Evolutionary conservation across 306 rosid species (phyloP).

Genomic region (Vachellia collinsii): DNA sequence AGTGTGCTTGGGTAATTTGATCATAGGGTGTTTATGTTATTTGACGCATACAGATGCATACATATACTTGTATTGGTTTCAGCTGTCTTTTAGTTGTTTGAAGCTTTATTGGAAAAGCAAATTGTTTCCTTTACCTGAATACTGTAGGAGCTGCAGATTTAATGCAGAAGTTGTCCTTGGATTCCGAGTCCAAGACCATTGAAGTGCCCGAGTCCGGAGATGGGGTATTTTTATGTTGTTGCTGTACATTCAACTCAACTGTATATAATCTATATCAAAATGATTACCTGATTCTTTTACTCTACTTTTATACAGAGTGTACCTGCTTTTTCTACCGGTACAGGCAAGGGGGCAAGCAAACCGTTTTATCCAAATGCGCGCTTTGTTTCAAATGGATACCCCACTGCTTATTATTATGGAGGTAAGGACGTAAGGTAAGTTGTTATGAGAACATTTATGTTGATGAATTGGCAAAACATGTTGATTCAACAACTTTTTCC

Average conservation of each 20-base stretch:
- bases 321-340: background rate
- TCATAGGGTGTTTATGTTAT: constrained; percentile 11
- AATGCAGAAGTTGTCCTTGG: constrained; percentile 49
- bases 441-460: background rate
- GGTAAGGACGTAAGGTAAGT: constrained; percentile 68
- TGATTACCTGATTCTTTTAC: background rate
- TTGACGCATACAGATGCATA: background rate
- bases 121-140: constrained; percentile 19
- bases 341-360: constrained; percentile 39
- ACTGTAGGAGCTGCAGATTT: constrained; percentile 48
- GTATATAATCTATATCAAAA: no score
- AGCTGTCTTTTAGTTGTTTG: no score
- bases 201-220: constrained; percentile 40
- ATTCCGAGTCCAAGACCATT: constrained; percentile 43
- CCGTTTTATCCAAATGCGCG: constrained; percentile 51
- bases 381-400: constrained; percentile 43
- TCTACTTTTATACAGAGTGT: background rate
- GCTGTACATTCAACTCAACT: no score
- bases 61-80: no score
- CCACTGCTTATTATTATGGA: constrained; percentile 54
- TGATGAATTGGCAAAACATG: background rate
- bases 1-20: background rate
- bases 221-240: constrained; percentile 32
- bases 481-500: background rate
- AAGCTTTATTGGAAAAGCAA: background rate